Evolutionary conservation across 768 basidiomycete genomes (phyloP), one percentile per base, ranked within the genome.

Genomic region (Cystobasidium ongulense): DNA sequence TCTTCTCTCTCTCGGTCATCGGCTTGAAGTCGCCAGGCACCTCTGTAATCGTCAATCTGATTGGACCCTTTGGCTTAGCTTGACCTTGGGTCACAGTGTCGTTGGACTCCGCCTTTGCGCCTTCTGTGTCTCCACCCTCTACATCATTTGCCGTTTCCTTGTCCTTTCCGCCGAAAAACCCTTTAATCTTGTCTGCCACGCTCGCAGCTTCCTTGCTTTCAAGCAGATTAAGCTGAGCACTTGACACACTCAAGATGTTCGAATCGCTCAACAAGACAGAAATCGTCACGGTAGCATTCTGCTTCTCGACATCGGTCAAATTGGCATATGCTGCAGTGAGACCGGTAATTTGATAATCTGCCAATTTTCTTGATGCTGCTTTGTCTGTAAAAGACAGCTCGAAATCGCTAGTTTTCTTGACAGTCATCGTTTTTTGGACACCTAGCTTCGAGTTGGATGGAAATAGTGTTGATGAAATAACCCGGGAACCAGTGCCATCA

Each of bases 321-420:
- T 94, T 96, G 36, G 82, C 85, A 25, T 93, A 81, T 1, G 91
- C 92, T 75, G 89, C 87, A 1, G 85, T 82, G 61, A 98, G 86
- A 38, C 89, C 91, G 31, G 80, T 81, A 73, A 97, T 84, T 88
- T 18, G 90, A 83, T 75, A 94, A 86, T 54, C 25, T 54, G 39
- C 33, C 27, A 52, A 38, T n/a, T 1, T 50, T 25, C 41, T 27
- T 53, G 43, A 35, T 62, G 4, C 13, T 31, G 35, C n/a, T 63
- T 31, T 88, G 82, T 97, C 95, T 72, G 87, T 86, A 74, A 98
- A 84, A 78, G 86, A 86, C 73, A 99, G 83, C 0, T 84, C 82
- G 75, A 97, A 90, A 78, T 97, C 91, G 8, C 89, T 88, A 77
- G 87, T 88, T 72, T 90, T 86, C 81, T 89, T 91, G 81, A 96